Percentiles rank a stretch among this genome's conserved stretches.
These are phyloP conservation scores for Sporothrix mexicana DNA, from an alignment of 2,329 filamentous ascomycete genomes.

Conservation along the genomic window DNA sequence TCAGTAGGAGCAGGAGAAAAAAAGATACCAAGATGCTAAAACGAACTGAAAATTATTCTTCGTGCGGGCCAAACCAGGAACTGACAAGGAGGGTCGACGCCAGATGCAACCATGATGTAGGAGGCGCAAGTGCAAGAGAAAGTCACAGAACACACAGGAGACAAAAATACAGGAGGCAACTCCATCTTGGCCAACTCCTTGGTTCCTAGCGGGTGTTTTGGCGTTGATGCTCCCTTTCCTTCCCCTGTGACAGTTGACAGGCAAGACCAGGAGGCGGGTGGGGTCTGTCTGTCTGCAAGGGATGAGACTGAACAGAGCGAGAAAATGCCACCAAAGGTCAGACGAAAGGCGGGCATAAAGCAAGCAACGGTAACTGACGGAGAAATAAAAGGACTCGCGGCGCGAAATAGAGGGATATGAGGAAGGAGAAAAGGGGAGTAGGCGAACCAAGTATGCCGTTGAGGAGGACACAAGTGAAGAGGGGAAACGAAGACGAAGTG, in stretches of 20 bases:
- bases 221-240: neutral
- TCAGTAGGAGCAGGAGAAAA: conserved; percentile 16
- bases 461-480: conserved; percentile 12
- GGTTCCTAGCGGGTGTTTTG: conserved; percentile 1
- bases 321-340: conserved; percentile 6
- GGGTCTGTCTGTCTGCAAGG: conserved; percentile 9
- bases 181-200: neutral
- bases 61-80: conserved; percentile 8
- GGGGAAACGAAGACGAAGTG: neutral
- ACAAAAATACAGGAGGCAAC: conserved; percentile 10
- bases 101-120: conserved; percentile 20
- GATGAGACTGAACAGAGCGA: neutral
- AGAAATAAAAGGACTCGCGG: neutral
- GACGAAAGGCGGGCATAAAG: neutral
- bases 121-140: conserved; percentile 12
- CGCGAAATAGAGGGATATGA: neutral
- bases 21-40: neutral
- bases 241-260: conserved; percentile 14
- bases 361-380: neutral
- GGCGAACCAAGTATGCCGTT: conserved; percentile 3
- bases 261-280: neutral
- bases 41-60: neutral
- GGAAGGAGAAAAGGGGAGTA: conserved; percentile 16
- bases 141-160: neutral
- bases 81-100: neutral